phyloP scores from a whole-genome alignment of 2,329 filamentous ascomycete genomes.

The Claviceps africana region DNA sequence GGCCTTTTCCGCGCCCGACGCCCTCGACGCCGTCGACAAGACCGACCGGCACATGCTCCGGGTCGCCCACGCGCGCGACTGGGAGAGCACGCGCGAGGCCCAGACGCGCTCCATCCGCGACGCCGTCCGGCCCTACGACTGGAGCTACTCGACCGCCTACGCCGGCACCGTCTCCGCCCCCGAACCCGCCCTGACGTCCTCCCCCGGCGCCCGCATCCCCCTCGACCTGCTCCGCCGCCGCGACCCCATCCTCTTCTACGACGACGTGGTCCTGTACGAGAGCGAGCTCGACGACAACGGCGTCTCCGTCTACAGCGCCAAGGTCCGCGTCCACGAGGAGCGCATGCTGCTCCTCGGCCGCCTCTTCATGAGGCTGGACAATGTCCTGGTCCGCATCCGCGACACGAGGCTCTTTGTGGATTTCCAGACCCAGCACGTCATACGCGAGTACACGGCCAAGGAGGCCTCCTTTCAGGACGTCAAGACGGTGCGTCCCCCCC shows the following conservation, averaged over 20 bases:
- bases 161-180: conserved; percentile 41
- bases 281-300: conserved; percentile 97
- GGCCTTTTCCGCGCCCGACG: conserved; percentile 72
- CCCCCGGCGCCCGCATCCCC: conserved; percentile 46
- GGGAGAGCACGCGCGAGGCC: conserved; percentile 55
- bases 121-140: conserved; percentile 91
- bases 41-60: conserved; percentile 82
- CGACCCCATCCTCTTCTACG: conserved; percentile 92
- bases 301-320: conserved; percentile 78
- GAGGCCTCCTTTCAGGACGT: conserved; percentile 71
- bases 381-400: conserved; percentile 72
- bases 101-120: conserved; percentile 81
- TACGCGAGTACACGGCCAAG: conserved; percentile 80
- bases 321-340: conserved; percentile 83
- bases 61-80: conserved; percentile 83
- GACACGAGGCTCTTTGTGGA: conserved; percentile 91
- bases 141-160: conserved; percentile 91
- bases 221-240: conserved; percentile 74
- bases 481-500: conserved; percentile 43
- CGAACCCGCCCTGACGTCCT: conserved; percentile 7
- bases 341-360: conserved; percentile 72
- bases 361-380: conserved; percentile 86
- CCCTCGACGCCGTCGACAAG: conserved; percentile 85
- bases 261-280: conserved; percentile 92
- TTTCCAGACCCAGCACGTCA: conserved; percentile 63